Conservation (phyloP, 495 filamentous ascomycete species). For the Aspergillus egyptiacus region DNA sequence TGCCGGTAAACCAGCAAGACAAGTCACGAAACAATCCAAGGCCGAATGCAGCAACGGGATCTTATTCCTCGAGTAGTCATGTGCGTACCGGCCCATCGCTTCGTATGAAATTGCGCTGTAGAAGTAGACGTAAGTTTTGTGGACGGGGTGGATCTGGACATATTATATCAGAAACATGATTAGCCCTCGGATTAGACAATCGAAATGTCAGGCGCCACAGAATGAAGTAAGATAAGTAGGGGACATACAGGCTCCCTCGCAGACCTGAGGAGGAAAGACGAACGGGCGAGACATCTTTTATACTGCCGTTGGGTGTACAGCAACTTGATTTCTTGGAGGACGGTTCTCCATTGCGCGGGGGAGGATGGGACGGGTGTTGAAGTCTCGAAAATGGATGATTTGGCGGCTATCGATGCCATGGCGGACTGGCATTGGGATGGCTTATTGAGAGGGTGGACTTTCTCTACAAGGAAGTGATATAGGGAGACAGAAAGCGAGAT, state of each 20-base stretch:
- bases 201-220: too few relatives aligned
- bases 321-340: slow-evolving; percentile 30
- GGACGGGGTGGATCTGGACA: slow-evolving; percentile 32
- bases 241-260: slow-evolving; percentile 26
- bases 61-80: slow-evolving; percentile 39
- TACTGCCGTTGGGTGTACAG: slow-evolving; percentile 38
- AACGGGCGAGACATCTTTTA: slow-evolving; percentile 40
- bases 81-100: slow-evolving; percentile 34
- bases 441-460: neutral
- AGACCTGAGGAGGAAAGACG: slow-evolving; percentile 25
- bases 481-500: neutral
- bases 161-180: too few relatives aligned
- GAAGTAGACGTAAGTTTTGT: slow-evolving; percentile 38
- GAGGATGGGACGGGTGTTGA: slow-evolving; percentile 6
- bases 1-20: slow-evolving; percentile 19
- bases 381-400: slow-evolving; percentile 15
- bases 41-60: slow-evolving; percentile 30
- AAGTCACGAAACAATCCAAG: slow-evolving; percentile 25
- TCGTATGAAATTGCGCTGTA: slow-evolving; percentile 44
- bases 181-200: too few relatives aligned
- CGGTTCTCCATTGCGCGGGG: slow-evolving; percentile 31
- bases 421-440: neutral
- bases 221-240: neutral
- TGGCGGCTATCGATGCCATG: slow-evolving; percentile 20
- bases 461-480: neutral